Evolutionary conservation across 116 monocot species (phyloP), one percentile per base, ranked within the genome.

Genomic region (Trichopus zeylanicus): DNA sequence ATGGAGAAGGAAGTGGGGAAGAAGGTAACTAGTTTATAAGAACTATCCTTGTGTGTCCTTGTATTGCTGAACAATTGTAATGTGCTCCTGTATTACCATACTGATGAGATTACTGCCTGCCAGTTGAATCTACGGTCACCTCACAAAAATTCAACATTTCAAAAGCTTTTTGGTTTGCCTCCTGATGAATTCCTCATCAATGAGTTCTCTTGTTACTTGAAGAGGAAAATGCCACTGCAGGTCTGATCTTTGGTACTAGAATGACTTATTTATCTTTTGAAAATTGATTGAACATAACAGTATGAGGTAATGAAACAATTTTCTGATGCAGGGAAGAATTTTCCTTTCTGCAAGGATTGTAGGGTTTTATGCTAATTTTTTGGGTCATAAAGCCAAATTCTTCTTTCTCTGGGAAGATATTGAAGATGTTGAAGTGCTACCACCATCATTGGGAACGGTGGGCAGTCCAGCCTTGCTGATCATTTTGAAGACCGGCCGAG

Each of bases 1-100:
- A 75, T 91, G 91, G 91, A 91, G 67, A 91, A 83, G 47, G 80
- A 91, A 78, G 83, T 86, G 9, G 87, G 86, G 23, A 91, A 80
- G 53, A 91, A 91, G 91, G 86, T 91, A 59, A 70, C 5, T 28
- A 46, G 15, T 42, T 48, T 24, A 7, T 20, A 8, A 33, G 29
- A 56, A 5, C 15, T 31, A 3, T 31, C n/a, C n/a, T n/a, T n/a
- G n/a, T n/a, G n/a, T n/a, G n/a, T 70, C 34, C 34, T 10, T 35
- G 34, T 10, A 35, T 35, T 35, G n/a, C n/a, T 35, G 10, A 35
- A 35, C 10, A 10, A 10, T 49, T 49, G 22, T 16, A 9, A 21
- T 37, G 15, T 6, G 28, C 9, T 22, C 3, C 18, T 20, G 4
- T 5, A 25, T 18, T 3, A 19, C 25, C 30, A 16, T 22, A 15